A percentile compares a stretch with the other conserved stretches of the same genome.
Evolutionary conservation across 768 basidiomycete species (phyloP).

Genomic region (Tylopilus vinaceipallidus): DNA sequence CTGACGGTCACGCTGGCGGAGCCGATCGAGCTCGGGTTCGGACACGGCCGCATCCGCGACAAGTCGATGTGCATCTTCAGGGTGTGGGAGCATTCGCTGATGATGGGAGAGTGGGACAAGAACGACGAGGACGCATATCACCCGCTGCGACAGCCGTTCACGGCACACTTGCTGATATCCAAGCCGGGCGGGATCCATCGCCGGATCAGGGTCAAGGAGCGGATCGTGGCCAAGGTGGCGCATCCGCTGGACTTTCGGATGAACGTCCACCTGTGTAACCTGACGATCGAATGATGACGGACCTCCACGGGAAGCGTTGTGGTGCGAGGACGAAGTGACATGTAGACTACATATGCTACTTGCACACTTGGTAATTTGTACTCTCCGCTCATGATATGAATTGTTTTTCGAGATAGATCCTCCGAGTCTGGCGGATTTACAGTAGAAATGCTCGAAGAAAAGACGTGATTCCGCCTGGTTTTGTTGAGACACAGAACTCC

Average conservation of each 20-base stretch:
- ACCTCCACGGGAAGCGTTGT: no score
- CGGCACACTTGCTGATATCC: constrained; percentile 17
- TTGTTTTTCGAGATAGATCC: no score
- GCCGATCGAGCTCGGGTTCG: constrained; percentile 20
- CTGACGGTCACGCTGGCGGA: constrained; percentile 20
- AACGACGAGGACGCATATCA: constrained; percentile 10
- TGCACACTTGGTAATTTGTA: no score
- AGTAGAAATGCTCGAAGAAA: no score
- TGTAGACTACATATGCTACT: no score
- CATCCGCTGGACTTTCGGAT: constrained; percentile 14
- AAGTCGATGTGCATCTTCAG: constrained; percentile 18
- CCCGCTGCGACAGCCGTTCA: constrained; percentile 20
- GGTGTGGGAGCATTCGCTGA: constrained; percentile 20
- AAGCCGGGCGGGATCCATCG: constrained; percentile 17
- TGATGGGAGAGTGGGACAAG: background rate
- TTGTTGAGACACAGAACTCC: no score
- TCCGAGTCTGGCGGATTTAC: no score
- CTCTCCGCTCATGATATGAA: no score
- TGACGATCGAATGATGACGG: constrained; percentile 19
- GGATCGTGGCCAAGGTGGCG: constrained; percentile 21
- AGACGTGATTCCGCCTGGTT: no score
- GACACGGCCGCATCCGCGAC: constrained; percentile 13
- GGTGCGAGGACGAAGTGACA: no score
- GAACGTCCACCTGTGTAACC: constrained; percentile 14
- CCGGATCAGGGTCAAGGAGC: constrained; percentile 17